These are phyloP conservation scores for Fusarium napiforme DNA, from an alignment of 2,329 filamentous ascomycete species.

Conservation along the genomic window DNA sequence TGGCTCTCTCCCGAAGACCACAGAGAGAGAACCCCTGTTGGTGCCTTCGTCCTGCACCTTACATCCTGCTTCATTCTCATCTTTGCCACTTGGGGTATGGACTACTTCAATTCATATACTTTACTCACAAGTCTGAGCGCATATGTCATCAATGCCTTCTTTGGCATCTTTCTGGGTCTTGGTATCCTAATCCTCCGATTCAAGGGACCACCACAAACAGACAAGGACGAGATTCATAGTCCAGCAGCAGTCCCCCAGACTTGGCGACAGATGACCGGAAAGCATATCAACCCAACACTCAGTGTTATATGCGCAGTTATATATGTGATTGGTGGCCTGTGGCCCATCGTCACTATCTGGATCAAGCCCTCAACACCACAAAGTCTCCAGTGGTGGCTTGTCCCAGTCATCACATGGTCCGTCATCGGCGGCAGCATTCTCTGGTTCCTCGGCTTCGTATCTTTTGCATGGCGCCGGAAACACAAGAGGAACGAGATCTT, in stretches of 20 bases:
- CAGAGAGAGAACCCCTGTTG: slow-evolving; percentile 51
- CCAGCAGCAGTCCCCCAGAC: slow-evolving; percentile 30
- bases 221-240: slow-evolving; percentile 16
- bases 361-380: slow-evolving; percentile 38
- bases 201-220: slow-evolving; percentile 46
- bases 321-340: slow-evolving; percentile 48
- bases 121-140: slow-evolving; percentile 48
- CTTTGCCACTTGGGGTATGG: slow-evolving; percentile 47
- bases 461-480: slow-evolving; percentile 45
- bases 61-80: slow-evolving; percentile 50
- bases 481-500: slow-evolving; percentile 48
- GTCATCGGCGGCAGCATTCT: slow-evolving; percentile 44
- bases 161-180: slow-evolving; percentile 48
- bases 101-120: slow-evolving; percentile 44
- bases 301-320: slow-evolving; percentile 47
- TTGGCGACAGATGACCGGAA: slow-evolving; percentile 49
- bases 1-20: slow-evolving; percentile 52
- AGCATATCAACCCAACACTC: slow-evolving; percentile 45
- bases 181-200: slow-evolving; percentile 52
- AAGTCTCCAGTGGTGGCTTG: slow-evolving; percentile 45
- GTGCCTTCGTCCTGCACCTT: slow-evolving; percentile 50
- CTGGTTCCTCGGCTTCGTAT: slow-evolving; percentile 51
- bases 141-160: slow-evolving; percentile 51
- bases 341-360: slow-evolving; percentile 49
- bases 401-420: slow-evolving; percentile 47